phyloP scores from a whole-genome alignment of 164 flowering plant species.

The Litsea cubeba region DNA sequence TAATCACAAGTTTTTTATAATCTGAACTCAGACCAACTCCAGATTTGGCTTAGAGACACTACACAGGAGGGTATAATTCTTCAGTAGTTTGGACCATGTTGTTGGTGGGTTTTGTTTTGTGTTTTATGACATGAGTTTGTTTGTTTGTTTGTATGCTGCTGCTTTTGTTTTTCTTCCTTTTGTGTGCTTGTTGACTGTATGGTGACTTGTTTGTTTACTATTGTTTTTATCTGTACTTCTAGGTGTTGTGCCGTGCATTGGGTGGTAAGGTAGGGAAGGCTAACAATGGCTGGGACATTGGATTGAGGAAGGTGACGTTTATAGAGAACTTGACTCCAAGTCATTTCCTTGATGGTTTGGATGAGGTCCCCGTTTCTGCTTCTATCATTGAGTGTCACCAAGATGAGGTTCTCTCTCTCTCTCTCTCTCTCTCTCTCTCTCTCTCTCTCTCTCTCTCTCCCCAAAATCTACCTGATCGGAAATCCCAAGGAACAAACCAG shows the following conservation, averaged over 20 bases:
- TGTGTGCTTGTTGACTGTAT: too few species aligned
- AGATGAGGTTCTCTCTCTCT: constrained; percentile 44
- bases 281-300: constrained; percentile 66
- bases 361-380: constrained; percentile 37
- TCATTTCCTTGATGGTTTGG: constrained; percentile 17
- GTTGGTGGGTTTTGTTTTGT: constrained; percentile 2
- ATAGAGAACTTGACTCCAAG: constrained; percentile 31
- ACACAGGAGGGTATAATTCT: too few species aligned
- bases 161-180: neutral
- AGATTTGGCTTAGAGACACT: too few species aligned
- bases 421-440: neutral
- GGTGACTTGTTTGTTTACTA: neutral
- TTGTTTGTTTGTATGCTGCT: neutral
- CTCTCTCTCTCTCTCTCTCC: too few species aligned
- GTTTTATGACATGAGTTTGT: neutral
- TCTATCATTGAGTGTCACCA: constrained; percentile 74
- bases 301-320: constrained; percentile 53
- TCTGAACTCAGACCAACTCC: too few species aligned
- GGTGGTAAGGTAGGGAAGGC: constrained; percentile 70
- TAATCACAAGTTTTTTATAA: too few species aligned
- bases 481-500: too few species aligned
- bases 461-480: too few species aligned
- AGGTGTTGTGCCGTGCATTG: constrained; percentile 70
- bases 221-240: neutral
- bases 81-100: too few species aligned